Evolutionary conservation across 768 basidiomycete species (phyloP).

Genomic region (Rubroboletus satanas): DNA sequence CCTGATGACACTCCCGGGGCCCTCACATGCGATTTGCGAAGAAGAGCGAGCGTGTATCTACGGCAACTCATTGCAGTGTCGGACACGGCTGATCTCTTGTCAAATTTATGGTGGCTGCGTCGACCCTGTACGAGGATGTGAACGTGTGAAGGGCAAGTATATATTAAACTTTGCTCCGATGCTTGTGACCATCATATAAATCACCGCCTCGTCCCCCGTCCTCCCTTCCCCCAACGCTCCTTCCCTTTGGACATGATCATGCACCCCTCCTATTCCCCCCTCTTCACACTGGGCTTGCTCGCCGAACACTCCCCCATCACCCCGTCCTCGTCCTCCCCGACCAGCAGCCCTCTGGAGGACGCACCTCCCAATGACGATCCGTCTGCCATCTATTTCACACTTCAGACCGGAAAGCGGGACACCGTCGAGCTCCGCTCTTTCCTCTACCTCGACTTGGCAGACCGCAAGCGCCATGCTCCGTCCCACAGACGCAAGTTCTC

Average conservation of each 20-base stretch:
- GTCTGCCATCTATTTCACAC: conserved; percentile 47
- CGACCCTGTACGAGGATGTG: conserved; percentile 15
- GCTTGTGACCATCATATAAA: conserved; percentile 16
- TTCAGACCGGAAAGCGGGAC: conserved; percentile 40
- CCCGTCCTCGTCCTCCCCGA: conserved; percentile 14
- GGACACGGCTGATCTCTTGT: conserved; percentile 1
- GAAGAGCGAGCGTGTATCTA: conserved; percentile 1
- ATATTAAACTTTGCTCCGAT: conserved; percentile 20
- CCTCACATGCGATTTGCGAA: too few relatives aligned
- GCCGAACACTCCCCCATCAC: conserved; percentile 26
- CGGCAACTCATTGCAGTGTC: conserved; percentile 19
- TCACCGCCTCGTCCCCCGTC: neutral
- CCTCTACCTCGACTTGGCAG: conserved; percentile 66
- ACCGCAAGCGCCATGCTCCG: conserved; percentile 42
- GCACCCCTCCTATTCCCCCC: conserved; percentile 45
- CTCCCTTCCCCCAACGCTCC: neutral
- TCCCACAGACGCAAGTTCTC: conserved; percentile 36
- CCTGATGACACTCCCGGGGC: too few relatives aligned
- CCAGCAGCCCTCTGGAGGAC: neutral
- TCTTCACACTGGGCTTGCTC: conserved; percentile 62
- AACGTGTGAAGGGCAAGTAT: conserved; percentile 5
- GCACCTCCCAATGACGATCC: conserved; percentile 20
- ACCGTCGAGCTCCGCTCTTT: conserved; percentile 50
- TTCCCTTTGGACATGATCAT: neutral
- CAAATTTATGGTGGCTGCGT: conserved; percentile 7